Conservation (phyloP, 257 asterid genomes). For the Gentiana macrophylla region DNA sequence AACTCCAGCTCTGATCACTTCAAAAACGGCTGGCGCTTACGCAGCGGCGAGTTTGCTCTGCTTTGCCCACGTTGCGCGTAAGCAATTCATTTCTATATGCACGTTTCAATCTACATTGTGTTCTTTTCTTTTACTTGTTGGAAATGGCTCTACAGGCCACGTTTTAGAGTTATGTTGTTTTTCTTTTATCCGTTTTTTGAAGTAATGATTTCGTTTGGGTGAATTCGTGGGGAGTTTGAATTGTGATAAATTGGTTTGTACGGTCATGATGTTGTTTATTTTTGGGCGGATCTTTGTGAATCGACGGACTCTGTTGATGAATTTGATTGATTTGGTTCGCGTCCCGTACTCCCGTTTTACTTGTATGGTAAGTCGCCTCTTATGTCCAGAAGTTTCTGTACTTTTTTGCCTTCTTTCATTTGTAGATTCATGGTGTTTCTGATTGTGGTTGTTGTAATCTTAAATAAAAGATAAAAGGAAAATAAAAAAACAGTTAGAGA, state of each 20-base stretch:
- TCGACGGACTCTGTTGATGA: neutral
- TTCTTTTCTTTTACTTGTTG: neutral
- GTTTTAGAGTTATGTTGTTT: neutral
- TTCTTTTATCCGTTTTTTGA: neutral
- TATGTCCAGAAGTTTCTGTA: neutral
- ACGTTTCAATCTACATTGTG: conserved; percentile 2
- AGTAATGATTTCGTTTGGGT: neutral
- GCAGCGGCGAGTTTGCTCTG: conserved; percentile 29
- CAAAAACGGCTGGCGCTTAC: conserved; percentile 34
- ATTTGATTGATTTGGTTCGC: neutral
- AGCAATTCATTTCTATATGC: conserved; percentile 1
- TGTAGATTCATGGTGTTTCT: neutral
- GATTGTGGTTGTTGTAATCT: neutral
- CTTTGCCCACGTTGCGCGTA: conserved; percentile 34
- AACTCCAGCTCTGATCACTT: conserved; percentile 19
- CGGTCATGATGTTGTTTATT: neutral
- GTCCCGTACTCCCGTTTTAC: conserved; percentile 12
- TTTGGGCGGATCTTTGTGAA: neutral
- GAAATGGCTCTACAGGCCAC: neutral
- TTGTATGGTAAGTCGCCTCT: conserved; percentile 22
- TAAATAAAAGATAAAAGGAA: no score
- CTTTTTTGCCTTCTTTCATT: neutral
- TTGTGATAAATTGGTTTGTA: neutral
- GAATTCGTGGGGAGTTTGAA: neutral
- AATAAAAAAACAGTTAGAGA: neutral